Evolutionary conservation across 495 filamentous ascomycete genomes (phyloP).

Genomic region (Aspergillus sparsus): DNA sequence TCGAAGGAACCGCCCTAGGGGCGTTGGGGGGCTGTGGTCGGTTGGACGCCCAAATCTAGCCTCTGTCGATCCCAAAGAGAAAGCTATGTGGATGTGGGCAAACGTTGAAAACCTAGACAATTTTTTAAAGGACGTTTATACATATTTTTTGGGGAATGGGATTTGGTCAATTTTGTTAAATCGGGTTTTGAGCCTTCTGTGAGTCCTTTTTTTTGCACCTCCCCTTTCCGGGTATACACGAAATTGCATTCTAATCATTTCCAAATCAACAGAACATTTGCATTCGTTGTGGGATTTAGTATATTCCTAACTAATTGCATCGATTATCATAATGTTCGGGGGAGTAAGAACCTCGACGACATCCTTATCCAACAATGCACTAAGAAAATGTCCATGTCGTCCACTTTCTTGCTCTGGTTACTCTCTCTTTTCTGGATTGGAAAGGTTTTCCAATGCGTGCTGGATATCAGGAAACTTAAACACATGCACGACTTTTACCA

Average conservation of each 20-base stretch:
- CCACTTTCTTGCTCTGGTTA: conserved; percentile 80
- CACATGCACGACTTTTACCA: conserved; percentile 87
- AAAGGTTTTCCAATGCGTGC: conserved; percentile 70
- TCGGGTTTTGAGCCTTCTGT: conserved; percentile 72
- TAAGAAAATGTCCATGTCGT: conserved; percentile 76
- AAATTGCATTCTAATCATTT: conserved; percentile 19
- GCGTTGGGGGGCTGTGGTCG: conserved; percentile 36
- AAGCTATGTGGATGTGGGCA: conserved; percentile 93
- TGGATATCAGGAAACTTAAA: conserved; percentile 73
- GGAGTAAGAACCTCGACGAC: conserved; percentile 72
- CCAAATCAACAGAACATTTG: conserved; percentile 53
- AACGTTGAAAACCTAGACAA: conserved; percentile 90
- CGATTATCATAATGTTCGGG: conserved; percentile 72
- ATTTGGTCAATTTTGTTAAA: conserved; percentile 86
- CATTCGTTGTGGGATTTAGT: conserved; percentile 80
- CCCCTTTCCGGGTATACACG: conserved; percentile 13
- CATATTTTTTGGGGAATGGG: conserved; percentile 82
- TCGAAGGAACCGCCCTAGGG: conserved; percentile 24
- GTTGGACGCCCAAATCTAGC: conserved; percentile 45
- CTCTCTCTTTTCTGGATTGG: conserved; percentile 86
- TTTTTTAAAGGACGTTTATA: conserved; percentile 87
- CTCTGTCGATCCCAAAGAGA: conserved; percentile 68
- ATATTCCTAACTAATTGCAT: conserved; percentile 88
- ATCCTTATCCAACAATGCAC: conserved; percentile 83
- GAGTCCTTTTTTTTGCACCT: conserved; percentile 34